These are phyloP conservation scores for Geotrichum restrictum DNA, from an alignment of 1,139 yeast species.

Conservation along the genomic window DNA sequence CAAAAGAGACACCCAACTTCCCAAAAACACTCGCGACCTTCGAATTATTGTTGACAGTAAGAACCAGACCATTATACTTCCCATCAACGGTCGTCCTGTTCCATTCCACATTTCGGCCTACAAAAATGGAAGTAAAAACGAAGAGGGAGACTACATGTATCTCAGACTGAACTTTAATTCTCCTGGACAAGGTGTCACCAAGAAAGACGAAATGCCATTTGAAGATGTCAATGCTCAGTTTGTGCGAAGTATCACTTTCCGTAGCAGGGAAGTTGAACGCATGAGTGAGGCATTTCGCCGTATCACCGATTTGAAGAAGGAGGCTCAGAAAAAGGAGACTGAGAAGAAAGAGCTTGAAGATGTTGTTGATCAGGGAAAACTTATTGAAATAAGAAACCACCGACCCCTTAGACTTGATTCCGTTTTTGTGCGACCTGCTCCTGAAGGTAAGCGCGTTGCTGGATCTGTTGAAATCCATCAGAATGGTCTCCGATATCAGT, in stretches of 20 bases:
- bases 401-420: conserved; percentile 84
- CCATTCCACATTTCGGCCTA: conserved; percentile 94
- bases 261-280: conserved; percentile 88
- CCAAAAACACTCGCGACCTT: conserved; percentile 74
- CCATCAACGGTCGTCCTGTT: conserved; percentile 93
- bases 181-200: conserved; percentile 76
- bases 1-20: conserved; percentile 87
- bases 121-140: conserved; percentile 91
- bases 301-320: conserved; percentile 88
- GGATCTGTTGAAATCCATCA: conserved; percentile 91
- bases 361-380: conserved; percentile 86
- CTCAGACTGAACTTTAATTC: conserved; percentile 87
- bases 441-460: conserved; percentile 91
- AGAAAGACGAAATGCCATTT: conserved; percentile 76
- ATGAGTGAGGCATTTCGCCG: conserved; percentile 88
- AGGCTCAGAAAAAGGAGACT: conserved; percentile 81
- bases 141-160: conserved; percentile 93
- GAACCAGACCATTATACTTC: conserved; percentile 82
- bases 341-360: conserved; percentile 92
- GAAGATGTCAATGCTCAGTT: conserved; percentile 76
- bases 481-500: conserved; percentile 91
- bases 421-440: conserved; percentile 90
- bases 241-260: conserved; percentile 78
- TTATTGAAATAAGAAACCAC: conserved; percentile 72
- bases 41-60: conserved; percentile 84